Percentiles rank a stretch among this genome's conserved stretches.
Evolutionary conservation across 2,329 filamentous ascomycete species (phyloP).

Genomic region (Pseudocercospora pini-densiflorae): DNA sequence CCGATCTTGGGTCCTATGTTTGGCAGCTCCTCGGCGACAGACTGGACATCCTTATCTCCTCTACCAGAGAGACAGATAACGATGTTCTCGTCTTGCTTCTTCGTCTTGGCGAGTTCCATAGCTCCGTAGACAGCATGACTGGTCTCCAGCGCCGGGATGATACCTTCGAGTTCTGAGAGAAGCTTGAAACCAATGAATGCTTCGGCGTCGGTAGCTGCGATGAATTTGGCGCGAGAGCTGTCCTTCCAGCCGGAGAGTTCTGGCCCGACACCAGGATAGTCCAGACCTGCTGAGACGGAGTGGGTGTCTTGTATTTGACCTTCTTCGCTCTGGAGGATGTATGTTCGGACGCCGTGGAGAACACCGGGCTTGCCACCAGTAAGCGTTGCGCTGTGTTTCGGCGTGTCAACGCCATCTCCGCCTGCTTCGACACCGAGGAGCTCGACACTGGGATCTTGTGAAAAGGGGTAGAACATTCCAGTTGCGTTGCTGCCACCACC

Average conservation of each 20-base stretch:
- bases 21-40: constrained; percentile 91
- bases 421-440: constrained; percentile 93
- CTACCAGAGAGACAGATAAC: constrained; percentile 93
- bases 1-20: constrained; percentile 86
- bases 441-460: constrained; percentile 81
- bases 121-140: constrained; percentile 91
- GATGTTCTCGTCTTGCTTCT: constrained; percentile 85
- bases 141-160: constrained; percentile 94
- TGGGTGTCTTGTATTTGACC: constrained; percentile 96
- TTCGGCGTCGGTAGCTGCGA: constrained; percentile 88
- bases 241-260: constrained; percentile 96
- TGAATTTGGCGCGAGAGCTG: constrained; percentile 79
- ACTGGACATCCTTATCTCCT: constrained; percentile 99
- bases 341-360: constrained; percentile 93
- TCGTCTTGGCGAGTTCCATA: constrained; percentile 87
- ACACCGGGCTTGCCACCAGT: constrained; percentile 88
- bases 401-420: constrained; percentile 87
- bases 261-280: constrained; percentile 96
- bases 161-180: constrained; percentile 87
- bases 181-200: constrained; percentile 86
- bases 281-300: constrained; percentile 92
- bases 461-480: constrained; percentile 98
- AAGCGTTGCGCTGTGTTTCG: constrained; percentile 84
- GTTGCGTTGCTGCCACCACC: constrained; percentile 93
- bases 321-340: constrained; percentile 89